Evolutionary conservation across 2,329 filamentous ascomycete species (phyloP).

Genomic region (Curvularia spicifera): DNA sequence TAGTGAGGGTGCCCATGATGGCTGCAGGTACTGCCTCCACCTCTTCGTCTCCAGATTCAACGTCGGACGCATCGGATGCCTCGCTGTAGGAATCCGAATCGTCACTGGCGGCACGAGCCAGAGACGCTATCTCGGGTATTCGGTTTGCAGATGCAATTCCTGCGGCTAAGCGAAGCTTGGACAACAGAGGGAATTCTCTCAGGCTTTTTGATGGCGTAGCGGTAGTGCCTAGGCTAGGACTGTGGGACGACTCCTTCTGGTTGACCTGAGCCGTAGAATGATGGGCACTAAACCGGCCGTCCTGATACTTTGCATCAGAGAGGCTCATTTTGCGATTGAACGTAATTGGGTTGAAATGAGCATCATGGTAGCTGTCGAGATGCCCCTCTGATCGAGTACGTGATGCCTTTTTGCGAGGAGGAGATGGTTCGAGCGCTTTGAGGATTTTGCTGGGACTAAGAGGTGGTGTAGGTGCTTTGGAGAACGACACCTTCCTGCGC

Average conservation of each 20-base stretch:
- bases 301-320: constrained; percentile 62
- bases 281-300: constrained; percentile 52
- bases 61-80: constrained; percentile 31
- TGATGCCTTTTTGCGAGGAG: constrained; percentile 21
- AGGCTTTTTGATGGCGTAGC: constrained; percentile 30
- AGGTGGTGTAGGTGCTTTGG: constrained; percentile 43
- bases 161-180: constrained; percentile 41
- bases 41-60: constrained; percentile 33
- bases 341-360: constrained; percentile 59
- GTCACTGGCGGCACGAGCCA: constrained; percentile 30
- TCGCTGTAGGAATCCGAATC: constrained; percentile 39
- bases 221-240: constrained; percentile 2
- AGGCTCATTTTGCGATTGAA: constrained; percentile 58
- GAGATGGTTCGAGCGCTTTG: constrained; percentile 57
- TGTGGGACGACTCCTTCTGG: constrained; percentile 14
- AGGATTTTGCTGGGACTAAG: constrained; percentile 52
- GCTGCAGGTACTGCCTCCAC: constrained; percentile 19
- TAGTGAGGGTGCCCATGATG: constrained; percentile 25
- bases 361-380: constrained; percentile 41
- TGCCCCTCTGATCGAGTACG: constrained; percentile 15
- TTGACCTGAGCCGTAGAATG: background rate
- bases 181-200: constrained; percentile 39
- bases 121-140: constrained; percentile 25
- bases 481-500: background rate
- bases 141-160: constrained; percentile 31